Base-by-base conservation (phyloP, 2,329 filamentous ascomycete genomes). In the Cercospora sesami region DNA sequence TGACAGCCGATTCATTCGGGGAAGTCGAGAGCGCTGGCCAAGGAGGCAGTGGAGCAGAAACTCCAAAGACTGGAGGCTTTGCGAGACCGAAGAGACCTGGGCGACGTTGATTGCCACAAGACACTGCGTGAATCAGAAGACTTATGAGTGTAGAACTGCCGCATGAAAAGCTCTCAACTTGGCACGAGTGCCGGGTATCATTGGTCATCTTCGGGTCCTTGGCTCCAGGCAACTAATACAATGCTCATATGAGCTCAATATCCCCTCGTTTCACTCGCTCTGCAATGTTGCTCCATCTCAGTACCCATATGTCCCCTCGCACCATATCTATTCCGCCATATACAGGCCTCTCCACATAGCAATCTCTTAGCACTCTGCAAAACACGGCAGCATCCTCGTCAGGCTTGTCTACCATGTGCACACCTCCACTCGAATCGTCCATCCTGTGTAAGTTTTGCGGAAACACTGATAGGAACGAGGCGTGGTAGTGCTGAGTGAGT, bases 331-430 rank as follows among this genome's bases (percentile, higher is more conserved):
- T 78, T 45, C 77, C 74, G 12, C 68, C 72, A 67, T 68, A 72
- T 58, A 21, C 75, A 83, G 71, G 91, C 89, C 8, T 88, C 89
- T 12, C 90, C 89, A 70, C 85, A 84, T 6, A 88, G 86, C 66
- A 82, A 75, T 91, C 87, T 64, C 83, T 84, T 63, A 94, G 80
- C 60, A 91, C 85, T 69, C 94, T 85, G 48, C 93, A 88, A 79
- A 99, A 97, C 2, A 98, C 94, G 7, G 93, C 93, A 1, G 87
- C 85, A 69, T 95, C 91, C 59, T 89, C 81, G 78, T 98, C 95
- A 0, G 95, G 95, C 2, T 87, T 84, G 76, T 97, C 93, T 31
- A 98, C 88, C 95, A 99, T 99, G 81, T 87, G 93, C 66, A 94
- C 90, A 9, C 94, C 94, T 31, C 93, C 94, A 0, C 91, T 89